Evolutionary conservation across 371 early-diverging fungal species (phyloP).

Genomic region (Synchytrium microbalum): DNA sequence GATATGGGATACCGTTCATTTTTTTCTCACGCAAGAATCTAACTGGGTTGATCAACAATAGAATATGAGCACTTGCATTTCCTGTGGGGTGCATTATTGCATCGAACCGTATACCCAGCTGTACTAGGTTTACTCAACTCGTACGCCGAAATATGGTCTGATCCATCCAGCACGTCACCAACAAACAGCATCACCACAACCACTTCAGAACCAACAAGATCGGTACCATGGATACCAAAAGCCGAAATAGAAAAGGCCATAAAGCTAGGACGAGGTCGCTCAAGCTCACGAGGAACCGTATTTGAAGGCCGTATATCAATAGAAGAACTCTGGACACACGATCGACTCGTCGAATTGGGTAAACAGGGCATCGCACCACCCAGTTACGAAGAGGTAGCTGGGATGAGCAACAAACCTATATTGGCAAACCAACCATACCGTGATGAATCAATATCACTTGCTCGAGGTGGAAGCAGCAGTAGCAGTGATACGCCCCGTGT

Average conservation of each 20-base stretch:
- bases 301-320: background rate
- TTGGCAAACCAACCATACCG: background rate
- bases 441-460: too few relatives aligned
- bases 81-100: constrained; percentile 36
- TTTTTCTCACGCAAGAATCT: background rate
- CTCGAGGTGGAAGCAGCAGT: too few relatives aligned
- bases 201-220: constrained; percentile 4
- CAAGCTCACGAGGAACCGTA: background rate
- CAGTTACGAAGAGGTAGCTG: background rate
- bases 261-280: background rate
- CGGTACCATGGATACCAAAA: constrained; percentile 31
- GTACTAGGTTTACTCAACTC: constrained; percentile 31
- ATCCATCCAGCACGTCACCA: constrained; percentile 10
- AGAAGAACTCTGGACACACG: background rate
- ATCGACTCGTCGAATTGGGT: background rate
- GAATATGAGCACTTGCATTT: constrained; percentile 36
- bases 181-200: constrained; percentile 8
- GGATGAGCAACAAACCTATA: background rate
- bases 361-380: background rate
- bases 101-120: constrained; percentile 32
- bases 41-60: background rate
- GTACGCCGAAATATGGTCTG: constrained; percentile 28
- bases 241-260: constrained; percentile 15
- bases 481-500: background rate
- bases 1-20: too few relatives aligned